Base-by-base conservation (phyloP, 495 filamentous ascomycete species). In the Podospora australis region DNA sequence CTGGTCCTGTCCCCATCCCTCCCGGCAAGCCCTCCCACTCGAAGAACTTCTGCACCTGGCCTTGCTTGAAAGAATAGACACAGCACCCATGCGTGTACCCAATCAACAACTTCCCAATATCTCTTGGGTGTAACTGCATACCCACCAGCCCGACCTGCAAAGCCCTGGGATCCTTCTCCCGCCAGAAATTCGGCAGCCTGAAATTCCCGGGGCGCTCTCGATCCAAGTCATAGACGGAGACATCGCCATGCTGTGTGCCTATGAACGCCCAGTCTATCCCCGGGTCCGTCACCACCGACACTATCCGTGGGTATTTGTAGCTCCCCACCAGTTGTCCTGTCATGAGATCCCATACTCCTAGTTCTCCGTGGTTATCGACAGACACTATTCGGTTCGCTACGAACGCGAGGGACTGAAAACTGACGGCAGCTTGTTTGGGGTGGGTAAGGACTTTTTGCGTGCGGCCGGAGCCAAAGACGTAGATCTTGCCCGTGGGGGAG, bases 41-140 rank as follows among this genome's bases (percentile, higher is more conserved):
- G 55, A 95, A 88, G 60, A 78, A 91, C 55, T 84, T 86, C 36
- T 80, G 70, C 0, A 85, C 71, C 45, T 81, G 70, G 47, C 88
- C 87, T 63, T 92, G 82, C 69, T 97, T 96, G 75, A 98, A 94
- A 3, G 86, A 86, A 58, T 90, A 97, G 26, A 90, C 79, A 22
- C 88, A 88, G 3, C 87, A 88, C 17, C 92, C 94, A 45, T 90
- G 81, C 1, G 77, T 75, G 59, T 97, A 98, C 8, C 84, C 90
- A 43, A 98, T 86, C 50, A 97, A 57, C 17, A 98, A 70, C 57
- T 83, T 86, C n/a, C 92, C 92, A 56, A 96, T 87, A 64, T 98
- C 90, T 51, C 89, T 78, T 2, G 94, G 90, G 53, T 96, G 92
- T 45, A 96, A 74, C 45, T 85, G 77, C 54, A 98, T 66, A 2